These are phyloP conservation scores for Fusarium annulatum DNA, from an alignment of 2,329 filamentous ascomycete genomes.

Conservation along the genomic window DNA sequence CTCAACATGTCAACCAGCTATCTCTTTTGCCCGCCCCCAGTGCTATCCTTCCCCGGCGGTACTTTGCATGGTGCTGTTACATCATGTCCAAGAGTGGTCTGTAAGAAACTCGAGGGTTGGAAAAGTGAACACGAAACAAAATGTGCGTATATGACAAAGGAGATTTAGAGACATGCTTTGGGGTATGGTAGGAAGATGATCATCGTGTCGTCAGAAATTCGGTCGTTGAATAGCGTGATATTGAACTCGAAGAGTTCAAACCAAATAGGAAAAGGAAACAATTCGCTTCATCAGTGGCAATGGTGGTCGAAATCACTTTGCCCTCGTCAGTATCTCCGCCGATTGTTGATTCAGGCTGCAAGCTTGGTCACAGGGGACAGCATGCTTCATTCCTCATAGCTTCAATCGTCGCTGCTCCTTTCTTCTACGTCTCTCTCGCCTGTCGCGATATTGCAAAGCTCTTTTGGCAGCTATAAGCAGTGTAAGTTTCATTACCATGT, in stretches of 20 bases:
- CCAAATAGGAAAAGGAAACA: background rate
- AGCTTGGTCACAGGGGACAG: background rate
- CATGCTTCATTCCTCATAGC: conserved; percentile 41
- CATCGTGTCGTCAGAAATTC: conserved; percentile 39
- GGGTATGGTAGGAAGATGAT: conserved; percentile 37
- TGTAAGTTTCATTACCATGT: conserved; percentile 28
- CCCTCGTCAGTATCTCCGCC: background rate
- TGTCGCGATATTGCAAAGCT: conserved; percentile 51
- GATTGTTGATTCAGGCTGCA: background rate
- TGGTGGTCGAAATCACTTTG: conserved; percentile 17
- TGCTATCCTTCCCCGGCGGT: background rate
- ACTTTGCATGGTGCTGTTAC: background rate
- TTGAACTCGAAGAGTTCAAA: background rate
- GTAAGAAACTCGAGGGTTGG: background rate
- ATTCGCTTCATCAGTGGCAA: conserved; percentile 19
- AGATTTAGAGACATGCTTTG: conserved; percentile 29
- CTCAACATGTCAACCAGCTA: background rate
- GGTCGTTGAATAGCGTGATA: conserved; percentile 33
- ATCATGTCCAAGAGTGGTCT: conserved; percentile 17
- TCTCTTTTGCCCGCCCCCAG: background rate
- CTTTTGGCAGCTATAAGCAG: conserved; percentile 49
- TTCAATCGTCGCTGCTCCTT: conserved; percentile 53
- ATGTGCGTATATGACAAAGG: conserved; percentile 23
- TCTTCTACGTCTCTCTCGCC: conserved; percentile 52
- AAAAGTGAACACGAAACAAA: background rate